Evolutionary conservation across 768 basidiomycete genomes (phyloP).

Genomic region (Tricholoma bakamatsutake): DNA sequence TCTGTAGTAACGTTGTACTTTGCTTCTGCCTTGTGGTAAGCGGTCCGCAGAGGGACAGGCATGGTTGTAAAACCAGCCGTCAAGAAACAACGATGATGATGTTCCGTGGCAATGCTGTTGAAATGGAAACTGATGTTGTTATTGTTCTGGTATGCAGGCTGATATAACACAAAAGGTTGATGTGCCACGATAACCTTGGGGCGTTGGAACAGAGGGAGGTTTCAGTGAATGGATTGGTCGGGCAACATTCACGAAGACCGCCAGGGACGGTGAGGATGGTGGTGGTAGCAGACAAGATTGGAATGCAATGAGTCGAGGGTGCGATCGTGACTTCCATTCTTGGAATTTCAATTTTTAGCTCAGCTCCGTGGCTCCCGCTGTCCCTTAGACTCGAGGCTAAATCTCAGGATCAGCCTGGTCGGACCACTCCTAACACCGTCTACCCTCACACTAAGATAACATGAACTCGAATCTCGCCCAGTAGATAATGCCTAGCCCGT

Average conservation of each 20-base stretch:
- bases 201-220: not conserved
- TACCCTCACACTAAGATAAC: too few relatives aligned
- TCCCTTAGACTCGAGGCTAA: not conserved
- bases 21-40: conserved; percentile 43
- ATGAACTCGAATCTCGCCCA: too few relatives aligned
- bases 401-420: not conserved
- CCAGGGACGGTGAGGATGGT: conserved; percentile 8
- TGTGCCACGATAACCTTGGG: not conserved
- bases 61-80: conserved; percentile 26
- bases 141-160: conserved; percentile 9
- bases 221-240: not conserved
- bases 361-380: conserved; percentile 30
- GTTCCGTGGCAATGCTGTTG: conserved; percentile 12
- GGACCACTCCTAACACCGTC: not conserved
- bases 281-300: conserved; percentile 15
- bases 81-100: conserved; percentile 7
- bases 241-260: not conserved
- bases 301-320: not conserved
- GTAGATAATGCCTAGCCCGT: not conserved
- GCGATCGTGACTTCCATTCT: conserved; percentile 19
- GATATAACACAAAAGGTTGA: not conserved
- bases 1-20: conserved; percentile 56
- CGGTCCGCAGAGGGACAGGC: conserved; percentile 46
- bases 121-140: conserved; percentile 12
- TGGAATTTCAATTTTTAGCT: conserved; percentile 21